These are phyloP conservation scores for Adansonia rubrostipa DNA, from an alignment of 441 rosid species.

Conservation along the genomic window DNA sequence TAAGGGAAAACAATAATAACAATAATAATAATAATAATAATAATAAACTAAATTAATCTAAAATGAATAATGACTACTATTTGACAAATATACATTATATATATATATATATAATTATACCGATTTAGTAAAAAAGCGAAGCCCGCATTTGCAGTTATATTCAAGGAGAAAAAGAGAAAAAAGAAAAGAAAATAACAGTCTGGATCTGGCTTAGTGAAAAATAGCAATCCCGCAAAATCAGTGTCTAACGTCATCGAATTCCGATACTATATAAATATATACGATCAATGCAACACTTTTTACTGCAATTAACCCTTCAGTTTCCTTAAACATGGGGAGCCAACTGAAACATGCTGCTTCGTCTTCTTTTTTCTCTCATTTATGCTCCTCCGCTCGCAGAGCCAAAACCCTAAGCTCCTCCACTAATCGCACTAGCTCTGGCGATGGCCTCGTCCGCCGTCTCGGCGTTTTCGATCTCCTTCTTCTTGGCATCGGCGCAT, in stretches of 20 bases:
- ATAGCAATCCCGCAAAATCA: not conserved
- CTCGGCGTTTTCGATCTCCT: constrained; percentile 82
- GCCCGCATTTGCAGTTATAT: too few species aligned
- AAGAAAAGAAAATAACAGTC: too few species aligned
- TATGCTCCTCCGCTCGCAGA: constrained; percentile 77
- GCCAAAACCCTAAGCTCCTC: constrained; percentile 53
- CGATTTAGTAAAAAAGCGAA: too few species aligned
- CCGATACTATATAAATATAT: not conserved
- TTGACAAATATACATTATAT: too few species aligned
- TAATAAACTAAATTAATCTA: too few species aligned
- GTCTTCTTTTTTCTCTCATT: constrained; percentile 59
- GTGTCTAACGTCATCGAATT: not conserved
- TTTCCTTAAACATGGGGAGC: constrained; percentile 33
- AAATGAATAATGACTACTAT: too few species aligned
- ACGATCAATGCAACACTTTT: not conserved
- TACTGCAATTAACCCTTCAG: not conserved
- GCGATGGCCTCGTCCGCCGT: constrained; percentile 68
- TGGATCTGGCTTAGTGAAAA: too few species aligned
- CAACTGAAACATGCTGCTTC: constrained; percentile 23
- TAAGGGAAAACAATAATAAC: too few species aligned
- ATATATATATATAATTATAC: too few species aligned
- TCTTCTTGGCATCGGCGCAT: constrained; percentile 87
- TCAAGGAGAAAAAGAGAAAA: too few species aligned
- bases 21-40: too few species aligned
- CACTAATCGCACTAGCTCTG: constrained; percentile 26